Evolutionary conservation across 148 eudicot genomes (phyloP).

Genomic region (Cornus controversa): DNA sequence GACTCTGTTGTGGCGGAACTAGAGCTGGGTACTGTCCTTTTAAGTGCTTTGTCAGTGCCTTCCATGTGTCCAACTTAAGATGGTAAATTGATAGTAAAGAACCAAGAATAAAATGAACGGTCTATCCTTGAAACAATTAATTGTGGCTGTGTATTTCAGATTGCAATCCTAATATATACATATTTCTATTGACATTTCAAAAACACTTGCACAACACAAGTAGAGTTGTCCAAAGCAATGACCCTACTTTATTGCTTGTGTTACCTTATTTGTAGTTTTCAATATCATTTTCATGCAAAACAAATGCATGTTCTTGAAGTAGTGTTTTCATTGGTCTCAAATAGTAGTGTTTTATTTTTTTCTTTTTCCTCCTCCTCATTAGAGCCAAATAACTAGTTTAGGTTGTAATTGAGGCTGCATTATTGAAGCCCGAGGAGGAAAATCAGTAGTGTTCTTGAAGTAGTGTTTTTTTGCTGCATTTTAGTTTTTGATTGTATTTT

Average conservation of each 20-base stretch:
- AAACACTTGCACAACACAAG: background rate
- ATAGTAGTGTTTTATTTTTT: too few relatives aligned
- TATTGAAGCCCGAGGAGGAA: background rate
- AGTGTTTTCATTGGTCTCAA: background rate
- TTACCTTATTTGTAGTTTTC: background rate
- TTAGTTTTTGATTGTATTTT: too few relatives aligned
- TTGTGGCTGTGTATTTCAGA: background rate
- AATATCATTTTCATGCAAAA: background rate
- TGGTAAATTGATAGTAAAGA: too few relatives aligned
- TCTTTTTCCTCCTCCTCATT: background rate
- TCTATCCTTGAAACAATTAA: too few relatives aligned
- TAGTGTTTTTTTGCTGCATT: too few relatives aligned
- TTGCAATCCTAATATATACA: background rate
- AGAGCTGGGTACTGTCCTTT: too few relatives aligned
- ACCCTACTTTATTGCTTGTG: background rate
- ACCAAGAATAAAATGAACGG: too few relatives aligned
- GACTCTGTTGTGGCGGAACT: too few relatives aligned
- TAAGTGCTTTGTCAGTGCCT: too few relatives aligned
- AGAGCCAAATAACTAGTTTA: background rate
- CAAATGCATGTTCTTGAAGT: background rate
- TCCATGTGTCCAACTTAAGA: too few relatives aligned
- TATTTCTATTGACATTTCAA: background rate
- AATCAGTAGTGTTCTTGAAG: too few relatives aligned
- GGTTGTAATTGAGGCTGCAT: background rate
- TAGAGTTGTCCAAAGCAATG: background rate